Conservation (phyloP, 164 flowering plant genomes). For the Malania oleifera region DNA sequence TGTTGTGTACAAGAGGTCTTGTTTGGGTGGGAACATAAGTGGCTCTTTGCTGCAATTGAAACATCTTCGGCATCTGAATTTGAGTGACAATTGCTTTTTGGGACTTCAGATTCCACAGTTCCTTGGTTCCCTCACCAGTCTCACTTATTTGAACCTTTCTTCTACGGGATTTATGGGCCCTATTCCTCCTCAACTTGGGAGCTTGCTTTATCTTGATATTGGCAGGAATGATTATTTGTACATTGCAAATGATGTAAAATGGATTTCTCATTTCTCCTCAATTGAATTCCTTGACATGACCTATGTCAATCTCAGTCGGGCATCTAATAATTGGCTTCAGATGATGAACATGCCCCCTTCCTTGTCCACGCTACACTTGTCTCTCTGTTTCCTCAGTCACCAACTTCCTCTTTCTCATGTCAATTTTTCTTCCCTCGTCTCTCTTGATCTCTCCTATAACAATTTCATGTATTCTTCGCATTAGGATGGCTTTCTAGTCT, state of each 20-base stretch:
- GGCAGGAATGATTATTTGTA: neutral
- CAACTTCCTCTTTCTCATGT: no score
- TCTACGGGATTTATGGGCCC: neutral
- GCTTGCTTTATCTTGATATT: neutral
- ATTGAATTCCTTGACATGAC: neutral
- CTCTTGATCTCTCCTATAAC: neutral
- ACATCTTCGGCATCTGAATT: neutral
- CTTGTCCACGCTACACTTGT: no score
- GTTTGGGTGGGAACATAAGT: neutral
- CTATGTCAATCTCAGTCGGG: neutral
- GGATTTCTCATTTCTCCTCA: neutral
- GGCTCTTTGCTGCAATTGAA: no score
- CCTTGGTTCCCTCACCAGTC: neutral
- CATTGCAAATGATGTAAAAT: neutral
- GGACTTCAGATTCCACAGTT: neutral
- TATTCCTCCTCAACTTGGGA: neutral
- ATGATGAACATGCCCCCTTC: neutral
- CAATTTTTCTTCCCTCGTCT: no score
- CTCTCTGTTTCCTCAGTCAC: no score
- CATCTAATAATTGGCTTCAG: neutral
- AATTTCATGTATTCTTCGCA: neutral
- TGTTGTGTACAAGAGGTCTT: neutral
- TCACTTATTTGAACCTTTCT: neutral
- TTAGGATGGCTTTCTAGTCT: neutral
- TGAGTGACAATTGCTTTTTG: neutral